phyloP scores from a whole-genome alignment of 2,329 filamentous ascomycete species.

The Colletotrichum neosansevieriae region DNA sequence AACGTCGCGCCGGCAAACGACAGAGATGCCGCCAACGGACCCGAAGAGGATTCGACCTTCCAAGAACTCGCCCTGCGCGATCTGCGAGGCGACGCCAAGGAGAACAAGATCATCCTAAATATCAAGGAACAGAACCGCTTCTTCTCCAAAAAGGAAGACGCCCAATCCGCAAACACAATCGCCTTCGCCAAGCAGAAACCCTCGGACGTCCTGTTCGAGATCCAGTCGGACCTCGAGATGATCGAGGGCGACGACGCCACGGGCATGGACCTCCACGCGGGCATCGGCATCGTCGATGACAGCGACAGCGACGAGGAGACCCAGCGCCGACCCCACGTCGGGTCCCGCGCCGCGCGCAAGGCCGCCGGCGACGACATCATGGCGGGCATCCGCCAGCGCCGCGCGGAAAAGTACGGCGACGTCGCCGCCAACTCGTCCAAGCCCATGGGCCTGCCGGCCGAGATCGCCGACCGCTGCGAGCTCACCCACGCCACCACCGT shows the following conservation, averaged over 20 bases:
- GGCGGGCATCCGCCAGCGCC: slow-evolving; percentile 71
- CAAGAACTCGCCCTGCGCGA: slow-evolving; percentile 83
- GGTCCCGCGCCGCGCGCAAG: slow-evolving; percentile 75
- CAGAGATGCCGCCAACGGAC: slow-evolving; percentile 68
- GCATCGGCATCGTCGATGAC: slow-evolving; percentile 77
- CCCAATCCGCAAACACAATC: slow-evolving; percentile 56
- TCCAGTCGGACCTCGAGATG: slow-evolving; percentile 72
- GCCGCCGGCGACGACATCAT: slow-evolving; percentile 76
- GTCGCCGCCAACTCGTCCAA: slow-evolving; percentile 45
- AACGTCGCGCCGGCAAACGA: slow-evolving; percentile 86
- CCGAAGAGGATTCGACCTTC: slow-evolving; percentile 77
- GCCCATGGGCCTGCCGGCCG: slow-evolving; percentile 60
- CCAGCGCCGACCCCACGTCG: slow-evolving; percentile 65
- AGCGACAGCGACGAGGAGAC: slow-evolving; percentile 76
- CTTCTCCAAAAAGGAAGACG: slow-evolving; percentile 73
- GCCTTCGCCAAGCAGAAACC: slow-evolving; percentile 79
- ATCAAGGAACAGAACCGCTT: slow-evolving; percentile 89
- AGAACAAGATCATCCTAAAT: slow-evolving; percentile 84
- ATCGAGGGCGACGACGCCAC: slow-evolving; percentile 61
- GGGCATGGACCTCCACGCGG: slow-evolving; percentile 71
- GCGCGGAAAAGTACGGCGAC: slow-evolving; percentile 68
- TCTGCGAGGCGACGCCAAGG: slow-evolving; percentile 78
- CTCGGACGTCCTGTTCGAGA: slow-evolving; percentile 71
- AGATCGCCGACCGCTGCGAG: slow-evolving; percentile 69
- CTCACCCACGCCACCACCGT: slow-evolving; percentile 91